Conservation (phyloP, 352 stramenopile species). For the Globisporangium cylindrosporum region DNA sequence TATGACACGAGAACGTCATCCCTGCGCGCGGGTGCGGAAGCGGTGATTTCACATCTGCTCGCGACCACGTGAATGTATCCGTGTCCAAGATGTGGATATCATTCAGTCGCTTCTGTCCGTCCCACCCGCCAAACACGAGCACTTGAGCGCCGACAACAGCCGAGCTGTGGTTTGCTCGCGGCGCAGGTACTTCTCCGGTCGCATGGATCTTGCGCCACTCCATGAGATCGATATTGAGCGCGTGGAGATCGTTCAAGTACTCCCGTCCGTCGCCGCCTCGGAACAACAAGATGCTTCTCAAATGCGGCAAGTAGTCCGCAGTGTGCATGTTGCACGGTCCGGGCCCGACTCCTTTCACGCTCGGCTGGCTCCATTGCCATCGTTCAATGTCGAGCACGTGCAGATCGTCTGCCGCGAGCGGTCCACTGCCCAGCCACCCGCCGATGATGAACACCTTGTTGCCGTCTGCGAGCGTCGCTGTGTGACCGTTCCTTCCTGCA, state of each 20-base stretch:
- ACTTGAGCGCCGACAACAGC: constrained; percentile 83
- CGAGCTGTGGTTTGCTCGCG: constrained; percentile 94
- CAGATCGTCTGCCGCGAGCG: constrained; percentile 90
- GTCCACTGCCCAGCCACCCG: constrained; percentile 92
- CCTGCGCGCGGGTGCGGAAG: constrained; percentile 90
- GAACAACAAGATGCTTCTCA: constrained; percentile 92
- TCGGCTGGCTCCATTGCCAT: constrained; percentile 60
- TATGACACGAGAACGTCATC: constrained; percentile 95
- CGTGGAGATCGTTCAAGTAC: constrained; percentile 96
- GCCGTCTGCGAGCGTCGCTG: constrained; percentile 88
- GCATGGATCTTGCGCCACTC: constrained; percentile 83
- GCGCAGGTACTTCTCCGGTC: constrained; percentile 74
- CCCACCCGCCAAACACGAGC: constrained; percentile 96
- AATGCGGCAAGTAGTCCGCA: constrained; percentile 88
- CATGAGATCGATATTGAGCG: constrained; percentile 87
- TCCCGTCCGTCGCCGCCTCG: constrained; percentile 92
- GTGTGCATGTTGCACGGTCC: constrained; percentile 98
- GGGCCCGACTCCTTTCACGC: constrained; percentile 34
- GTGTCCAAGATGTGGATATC: constrained; percentile 96
- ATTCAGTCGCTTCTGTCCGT: constrained; percentile 91
- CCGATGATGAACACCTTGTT: constrained; percentile 91
- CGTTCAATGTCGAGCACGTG: constrained; percentile 88
- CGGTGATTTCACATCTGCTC: constrained; percentile 46
- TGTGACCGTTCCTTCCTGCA: constrained; percentile 93
- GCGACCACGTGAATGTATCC: constrained; percentile 85